Evolutionary conservation across 441 rosid species (phyloP), one percentile per base, ranked within the genome.

Genomic region (Erysimum pusillum): DNA sequence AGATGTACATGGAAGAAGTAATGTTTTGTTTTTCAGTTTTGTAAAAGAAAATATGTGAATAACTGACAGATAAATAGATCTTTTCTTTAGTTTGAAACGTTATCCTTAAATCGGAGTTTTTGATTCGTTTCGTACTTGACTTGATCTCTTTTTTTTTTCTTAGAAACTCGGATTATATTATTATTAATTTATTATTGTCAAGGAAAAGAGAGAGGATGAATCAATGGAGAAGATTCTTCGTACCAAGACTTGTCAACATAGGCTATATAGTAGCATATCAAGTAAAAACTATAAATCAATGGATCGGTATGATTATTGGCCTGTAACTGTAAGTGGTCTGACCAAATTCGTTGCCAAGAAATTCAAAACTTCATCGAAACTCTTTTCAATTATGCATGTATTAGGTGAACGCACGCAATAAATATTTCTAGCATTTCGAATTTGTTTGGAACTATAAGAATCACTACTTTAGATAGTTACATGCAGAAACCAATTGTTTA

Each of bases 71-170:
- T 48, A 57, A 61, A 77, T 53, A 20, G 15, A 22, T 31, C 12
- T 59, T 20, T 52, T 11, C 63, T 28, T 38, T 31, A 54, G 53
- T 56, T 76, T 48, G 54, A 70, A 65, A 71, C 48, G 25, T 60
- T 57, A 49, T 71, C 73, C 67, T 65, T 7, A 63, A 49, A 31
- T 67, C 52, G 38, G 67, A 64, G 41, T 38, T 15, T 57, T 9
- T 64, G 80, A 62, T 63, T 28, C 2, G 66, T 71, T 70, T 63
- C 60, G 67, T 71, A 64, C 76, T 57, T 71, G 62, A 70, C 71
- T 57, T 70, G 60, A 70, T 63, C n/a, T 52, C 48, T 14, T 11
- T 48, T 0, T 12, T 4, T 42, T 42, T 48, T 7, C 3, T 17
- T 8, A 15, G 22, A 51, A 51, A 51, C 13, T 10, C 3, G 32